Evolutionary conservation across 139 green algal species (phyloP).

Genomic region (Ettlia oleoabundans): DNA sequence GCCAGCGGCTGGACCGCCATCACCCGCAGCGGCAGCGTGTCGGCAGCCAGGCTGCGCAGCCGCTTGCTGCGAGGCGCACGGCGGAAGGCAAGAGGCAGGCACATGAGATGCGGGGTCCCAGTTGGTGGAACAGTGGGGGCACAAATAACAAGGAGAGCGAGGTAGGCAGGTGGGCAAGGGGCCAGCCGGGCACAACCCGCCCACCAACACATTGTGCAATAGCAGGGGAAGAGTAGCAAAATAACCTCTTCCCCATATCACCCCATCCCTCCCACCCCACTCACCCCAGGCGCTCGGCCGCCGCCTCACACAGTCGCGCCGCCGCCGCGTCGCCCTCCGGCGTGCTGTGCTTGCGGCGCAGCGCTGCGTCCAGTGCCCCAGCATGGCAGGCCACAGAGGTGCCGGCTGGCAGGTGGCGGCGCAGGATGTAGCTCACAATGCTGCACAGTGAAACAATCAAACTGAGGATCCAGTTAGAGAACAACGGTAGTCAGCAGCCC

Average conservation of each 20-base stretch:
- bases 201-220: too few species aligned
- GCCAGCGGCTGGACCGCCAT: slow-evolving; percentile 71
- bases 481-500: too few species aligned
- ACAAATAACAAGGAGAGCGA: too few species aligned
- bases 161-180: too few species aligned
- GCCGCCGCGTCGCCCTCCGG: slow-evolving; percentile 44
- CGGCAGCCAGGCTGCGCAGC: slow-evolving; percentile 61
- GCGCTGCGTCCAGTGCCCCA: slow-evolving; percentile 54
- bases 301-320: slow-evolving; percentile 54
- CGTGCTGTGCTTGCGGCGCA: slow-evolving; percentile 41
- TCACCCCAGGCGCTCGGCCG: slow-evolving; percentile 61
- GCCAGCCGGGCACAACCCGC: too few species aligned
- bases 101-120: neutral
- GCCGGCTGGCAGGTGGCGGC: slow-evolving; percentile 59
- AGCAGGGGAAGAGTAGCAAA: too few species aligned
- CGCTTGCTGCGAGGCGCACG: slow-evolving; percentile 55
- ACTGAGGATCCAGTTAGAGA: too few species aligned
- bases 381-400: slow-evolving; percentile 39
- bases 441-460: slow-evolving; percentile 21
- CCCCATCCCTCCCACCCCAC: too few species aligned
- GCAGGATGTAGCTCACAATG: slow-evolving; percentile 54
- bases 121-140: too few species aligned
- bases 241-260: too few species aligned
- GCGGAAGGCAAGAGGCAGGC: neutral
- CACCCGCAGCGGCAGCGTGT: slow-evolving; percentile 54